phyloP scores from a whole-genome alignment of 2,329 filamentous ascomycete genomes.

The Neurospora crassa region DNA sequence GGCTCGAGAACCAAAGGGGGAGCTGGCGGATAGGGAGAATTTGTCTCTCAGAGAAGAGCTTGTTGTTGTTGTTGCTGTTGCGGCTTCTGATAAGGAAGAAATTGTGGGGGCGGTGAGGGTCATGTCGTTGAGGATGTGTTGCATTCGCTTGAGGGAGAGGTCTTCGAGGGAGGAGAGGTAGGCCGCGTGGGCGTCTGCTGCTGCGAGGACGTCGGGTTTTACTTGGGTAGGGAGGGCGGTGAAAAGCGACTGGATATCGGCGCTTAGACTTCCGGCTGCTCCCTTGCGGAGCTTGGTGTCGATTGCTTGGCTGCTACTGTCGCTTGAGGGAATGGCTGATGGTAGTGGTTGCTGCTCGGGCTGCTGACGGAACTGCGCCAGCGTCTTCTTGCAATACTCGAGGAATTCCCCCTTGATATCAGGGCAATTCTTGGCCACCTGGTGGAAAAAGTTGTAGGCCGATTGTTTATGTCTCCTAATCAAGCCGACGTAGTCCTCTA shows the following conservation, averaged over 20 bases:
- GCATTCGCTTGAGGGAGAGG: conserved; percentile 45
- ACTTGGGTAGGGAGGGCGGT: conserved; percentile 35
- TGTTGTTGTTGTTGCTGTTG: not conserved
- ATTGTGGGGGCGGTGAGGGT: conserved; percentile 6
- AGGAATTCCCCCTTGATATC: conserved; percentile 53
- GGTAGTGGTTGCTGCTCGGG: not conserved
- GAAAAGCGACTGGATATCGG: conserved; percentile 33
- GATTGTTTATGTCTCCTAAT: conserved; percentile 54
- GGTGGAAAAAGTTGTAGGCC: conserved; percentile 62
- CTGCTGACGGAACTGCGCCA: conserved; percentile 42
- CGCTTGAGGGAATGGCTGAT: not conserved
- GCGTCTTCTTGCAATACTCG: conserved; percentile 48
- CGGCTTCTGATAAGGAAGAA: conserved; percentile 8
- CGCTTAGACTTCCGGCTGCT: conserved; percentile 28
- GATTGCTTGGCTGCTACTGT: conserved; percentile 8
- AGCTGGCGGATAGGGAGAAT: not conserved
- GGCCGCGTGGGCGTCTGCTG: conserved; percentile 48
- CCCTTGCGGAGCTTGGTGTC: conserved; percentile 20
- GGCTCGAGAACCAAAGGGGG: conserved; percentile 4
- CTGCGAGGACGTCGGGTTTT: conserved; percentile 34
- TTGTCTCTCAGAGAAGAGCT: not conserved
- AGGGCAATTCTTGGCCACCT: conserved; percentile 57
- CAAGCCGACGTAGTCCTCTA: conserved; percentile 63
- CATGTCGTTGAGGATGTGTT: conserved; percentile 41
- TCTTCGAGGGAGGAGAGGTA: conserved; percentile 49